Evolutionary conservation across 345 rosid species (phyloP).

Genomic region (Gossypium bickii): DNA sequence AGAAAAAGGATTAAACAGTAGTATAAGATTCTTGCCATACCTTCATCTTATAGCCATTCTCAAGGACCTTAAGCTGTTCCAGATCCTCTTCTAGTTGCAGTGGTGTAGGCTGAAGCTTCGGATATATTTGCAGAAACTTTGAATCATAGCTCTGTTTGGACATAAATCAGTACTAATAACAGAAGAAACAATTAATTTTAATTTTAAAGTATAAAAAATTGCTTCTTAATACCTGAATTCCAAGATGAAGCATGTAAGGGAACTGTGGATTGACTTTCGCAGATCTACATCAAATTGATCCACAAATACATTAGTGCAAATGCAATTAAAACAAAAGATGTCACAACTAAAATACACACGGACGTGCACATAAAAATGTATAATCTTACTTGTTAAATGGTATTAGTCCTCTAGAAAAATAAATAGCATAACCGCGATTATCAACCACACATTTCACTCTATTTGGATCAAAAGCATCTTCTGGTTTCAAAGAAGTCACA

Average conservation of each 20-base stretch:
- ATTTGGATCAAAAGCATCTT: slow-evolving; percentile 88
- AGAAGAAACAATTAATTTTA: not conserved
- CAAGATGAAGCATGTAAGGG: slow-evolving; percentile 95
- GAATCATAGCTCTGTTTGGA: slow-evolving; percentile 77
- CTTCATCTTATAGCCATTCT: slow-evolving; percentile 98
- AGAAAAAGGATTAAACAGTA: not conserved
- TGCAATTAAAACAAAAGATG: not conserved
- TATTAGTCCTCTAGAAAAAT: slow-evolving; percentile 86
- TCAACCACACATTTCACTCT: slow-evolving; percentile 89
- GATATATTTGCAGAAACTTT: slow-evolving; percentile 72
- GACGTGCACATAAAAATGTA: not conserved
- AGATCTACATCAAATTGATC: slow-evolving; percentile 42
- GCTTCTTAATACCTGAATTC: slow-evolving; percentile 67
- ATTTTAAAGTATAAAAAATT: not conserved
- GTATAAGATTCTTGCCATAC: slow-evolving; percentile 24
- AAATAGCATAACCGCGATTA: slow-evolving; percentile 80
- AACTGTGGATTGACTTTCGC: slow-evolving; percentile 73
- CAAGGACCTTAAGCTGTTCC: slow-evolving; percentile 96
- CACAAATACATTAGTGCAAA: slow-evolving; percentile 9
- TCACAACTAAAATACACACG: not conserved
- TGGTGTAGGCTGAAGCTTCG: slow-evolving; percentile 79
- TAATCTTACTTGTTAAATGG: slow-evolving; percentile 79
- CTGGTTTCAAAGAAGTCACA: slow-evolving; percentile 76
- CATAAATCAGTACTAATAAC: not conserved
- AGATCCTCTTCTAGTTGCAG: slow-evolving; percentile 94